These are phyloP conservation scores for Sporothrix sp. DNA, from an alignment of 2,329 filamentous ascomycete genomes.

Conservation along the genomic window DNA sequence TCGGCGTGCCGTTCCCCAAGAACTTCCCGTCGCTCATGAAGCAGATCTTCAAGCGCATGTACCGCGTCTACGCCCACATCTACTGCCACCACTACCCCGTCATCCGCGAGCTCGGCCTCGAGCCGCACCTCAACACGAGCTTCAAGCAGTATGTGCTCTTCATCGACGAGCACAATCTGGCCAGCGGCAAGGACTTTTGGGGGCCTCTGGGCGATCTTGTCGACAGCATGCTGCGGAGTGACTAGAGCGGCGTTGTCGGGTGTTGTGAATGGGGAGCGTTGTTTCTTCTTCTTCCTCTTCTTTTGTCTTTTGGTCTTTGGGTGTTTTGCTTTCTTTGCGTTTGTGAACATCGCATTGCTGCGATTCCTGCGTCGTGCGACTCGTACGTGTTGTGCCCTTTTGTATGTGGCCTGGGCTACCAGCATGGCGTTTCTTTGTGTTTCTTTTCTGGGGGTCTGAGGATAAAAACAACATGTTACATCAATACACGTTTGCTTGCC, in stretches of 20 bases:
- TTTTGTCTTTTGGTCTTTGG: background rate
- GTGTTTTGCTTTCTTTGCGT: background rate
- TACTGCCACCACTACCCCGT: conserved; percentile 99
- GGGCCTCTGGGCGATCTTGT: conserved; percentile 90
- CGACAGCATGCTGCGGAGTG: conserved; percentile 93
- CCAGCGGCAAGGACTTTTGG: conserved; percentile 94
- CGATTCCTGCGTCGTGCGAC: no score
- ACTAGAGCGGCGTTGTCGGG: conserved; percentile 39
- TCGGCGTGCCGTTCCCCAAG: conserved; percentile 91
- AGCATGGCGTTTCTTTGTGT: background rate
- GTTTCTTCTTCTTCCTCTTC: background rate
- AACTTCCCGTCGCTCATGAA: conserved; percentile 79
- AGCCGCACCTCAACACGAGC: conserved; percentile 95
- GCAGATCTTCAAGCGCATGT: conserved; percentile 98
- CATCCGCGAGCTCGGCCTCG: conserved; percentile 84
- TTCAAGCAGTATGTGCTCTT: conserved; percentile 99
- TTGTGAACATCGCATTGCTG: no score
- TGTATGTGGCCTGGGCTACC: no score
- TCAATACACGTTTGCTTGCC: no score
- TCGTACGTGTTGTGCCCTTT: no score
- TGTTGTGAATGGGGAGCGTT: background rate
- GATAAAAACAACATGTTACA: no score
- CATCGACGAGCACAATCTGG: conserved; percentile 89
- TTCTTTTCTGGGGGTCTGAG: background rate
- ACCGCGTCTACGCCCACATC: conserved; percentile 96